phyloP scores from a whole-genome alignment of 139 green algal genomes.

The Volvox reticuliferus region DNA sequence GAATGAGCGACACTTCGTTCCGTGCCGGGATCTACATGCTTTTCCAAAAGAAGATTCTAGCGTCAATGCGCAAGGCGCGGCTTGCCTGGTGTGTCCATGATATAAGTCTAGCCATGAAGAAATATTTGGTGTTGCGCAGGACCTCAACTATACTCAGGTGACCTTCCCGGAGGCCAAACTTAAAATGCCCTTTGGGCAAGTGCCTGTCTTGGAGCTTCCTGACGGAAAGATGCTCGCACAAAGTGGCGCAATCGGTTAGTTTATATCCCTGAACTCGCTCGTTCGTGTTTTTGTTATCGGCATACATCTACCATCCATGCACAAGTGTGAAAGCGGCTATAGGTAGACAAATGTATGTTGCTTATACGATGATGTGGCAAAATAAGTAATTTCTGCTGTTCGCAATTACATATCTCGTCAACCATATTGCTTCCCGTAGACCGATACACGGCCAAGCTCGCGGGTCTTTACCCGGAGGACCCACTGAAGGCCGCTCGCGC shows the following conservation, averaged over 20 bases:
- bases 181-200: slow-evolving; percentile 55
- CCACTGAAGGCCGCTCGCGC: slow-evolving; percentile 19
- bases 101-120: neutral
- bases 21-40: neutral
- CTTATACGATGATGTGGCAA: too few relatives aligned
- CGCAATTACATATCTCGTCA: too few relatives aligned
- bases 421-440: slow-evolving; percentile 11
- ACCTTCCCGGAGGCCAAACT: slow-evolving; percentile 48
- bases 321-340: too few relatives aligned
- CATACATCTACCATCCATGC: too few relatives aligned
- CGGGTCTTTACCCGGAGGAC: slow-evolving; percentile 54
- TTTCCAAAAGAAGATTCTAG: neutral
- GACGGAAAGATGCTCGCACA: slow-evolving; percentile 64
- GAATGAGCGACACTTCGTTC: neutral
- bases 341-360: too few relatives aligned
- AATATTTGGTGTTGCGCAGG: slow-evolving; percentile 27
- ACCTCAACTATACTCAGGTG: slow-evolving; percentile 33
- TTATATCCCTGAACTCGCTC: too few relatives aligned
- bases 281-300: too few relatives aligned
- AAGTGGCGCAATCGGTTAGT: slow-evolving; percentile 53
- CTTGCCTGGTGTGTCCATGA: neutral
- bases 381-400: too few relatives aligned
- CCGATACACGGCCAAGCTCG: slow-evolving; percentile 56
- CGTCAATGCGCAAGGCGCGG: neutral
- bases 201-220: slow-evolving; percentile 57